Evolutionary conservation across 345 rosid species (phyloP).

Genomic region (Eucalyptus tenuipes): DNA sequence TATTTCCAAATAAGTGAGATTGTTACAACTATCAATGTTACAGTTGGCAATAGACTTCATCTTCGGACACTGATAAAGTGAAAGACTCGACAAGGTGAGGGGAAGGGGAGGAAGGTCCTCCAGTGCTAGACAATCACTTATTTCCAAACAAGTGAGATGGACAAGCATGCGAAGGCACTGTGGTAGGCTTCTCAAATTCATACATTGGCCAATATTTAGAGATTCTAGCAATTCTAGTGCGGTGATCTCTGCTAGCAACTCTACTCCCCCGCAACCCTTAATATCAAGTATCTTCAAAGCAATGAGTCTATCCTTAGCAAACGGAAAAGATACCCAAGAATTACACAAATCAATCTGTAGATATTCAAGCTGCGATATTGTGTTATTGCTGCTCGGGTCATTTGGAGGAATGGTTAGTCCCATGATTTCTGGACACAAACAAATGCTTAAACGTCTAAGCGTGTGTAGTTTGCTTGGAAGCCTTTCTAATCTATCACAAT

Average conservation of each 20-base stretch:
- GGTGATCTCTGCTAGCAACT: background rate
- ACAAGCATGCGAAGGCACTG: accelerated
- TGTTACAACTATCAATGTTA: no score
- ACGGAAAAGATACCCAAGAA: background rate
- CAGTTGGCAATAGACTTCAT: no score
- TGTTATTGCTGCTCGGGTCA: accelerated
- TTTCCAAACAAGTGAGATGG: background rate
- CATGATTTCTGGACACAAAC: background rate
- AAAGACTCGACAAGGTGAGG: no score
- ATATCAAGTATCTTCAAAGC: accelerated
- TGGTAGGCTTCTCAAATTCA: background rate
- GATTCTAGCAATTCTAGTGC: no score
- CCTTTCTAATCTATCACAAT: background rate
- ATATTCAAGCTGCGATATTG: background rate
- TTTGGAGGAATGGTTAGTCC: background rate
- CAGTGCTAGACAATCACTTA: no score
- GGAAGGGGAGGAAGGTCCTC: no score
- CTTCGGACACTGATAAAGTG: no score
- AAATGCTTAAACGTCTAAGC: accelerated
- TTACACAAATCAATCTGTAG: accelerated
- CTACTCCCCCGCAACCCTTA: accelerated
- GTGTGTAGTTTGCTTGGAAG: background rate
- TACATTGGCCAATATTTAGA: accelerated
- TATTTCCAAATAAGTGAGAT: no score
- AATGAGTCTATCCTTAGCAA: background rate